Evolutionary conservation across 257 asterid genomes (phyloP), one percentile per base, ranked within the genome.

Genomic region (Ajuga chamaepitys): DNA sequence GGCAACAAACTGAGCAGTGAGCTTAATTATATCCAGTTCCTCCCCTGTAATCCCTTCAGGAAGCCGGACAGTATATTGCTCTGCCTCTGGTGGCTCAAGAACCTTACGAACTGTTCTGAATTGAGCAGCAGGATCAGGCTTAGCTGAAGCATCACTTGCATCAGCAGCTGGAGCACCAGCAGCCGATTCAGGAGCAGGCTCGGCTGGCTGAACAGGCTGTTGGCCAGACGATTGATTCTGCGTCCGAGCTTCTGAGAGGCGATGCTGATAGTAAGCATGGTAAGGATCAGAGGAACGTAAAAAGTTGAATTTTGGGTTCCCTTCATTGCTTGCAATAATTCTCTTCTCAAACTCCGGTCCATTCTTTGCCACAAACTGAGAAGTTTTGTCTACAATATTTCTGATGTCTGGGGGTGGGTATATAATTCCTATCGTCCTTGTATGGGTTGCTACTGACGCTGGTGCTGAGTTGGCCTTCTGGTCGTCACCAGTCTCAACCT

Each of bases 21-120:
- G 96, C 76, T 85, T 89, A 66, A 89, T 87, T 57, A 89, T 92
- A 76, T 92, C 97, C 77, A 92, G 65, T 64, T 92, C 98, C 82
- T 89, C 98, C 50, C 96, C 96, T 0, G 97, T 85, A 56, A 89
- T 89, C 40, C 97, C 98, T 74, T 89, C 98, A 65, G 97, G 97
- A 48, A 92, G 92, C 59, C 88, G 77, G 51, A 92, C 98, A 5
- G 97, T 89, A 60, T 87, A 92, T 30, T 85, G 93, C 74, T 92
- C 98, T 2, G 94, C 87, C 81, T 92, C 98, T 12, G 98, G 97
- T 22, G 96, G 97, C 74, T 92, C 96, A 66, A 89, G 97, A 74
- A 84, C 89, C 80, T 77, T 85, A 16, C 74, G 82, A 6, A 81
- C 82, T 22, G 85, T 61, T 53, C 88, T 81, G 78, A 92, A 87